Evolutionary conservation across 176 grass and related monocot genomes (phyloP), one percentile per base, ranked within the genome.

Genomic region (Aegilops bicornis): DNA sequence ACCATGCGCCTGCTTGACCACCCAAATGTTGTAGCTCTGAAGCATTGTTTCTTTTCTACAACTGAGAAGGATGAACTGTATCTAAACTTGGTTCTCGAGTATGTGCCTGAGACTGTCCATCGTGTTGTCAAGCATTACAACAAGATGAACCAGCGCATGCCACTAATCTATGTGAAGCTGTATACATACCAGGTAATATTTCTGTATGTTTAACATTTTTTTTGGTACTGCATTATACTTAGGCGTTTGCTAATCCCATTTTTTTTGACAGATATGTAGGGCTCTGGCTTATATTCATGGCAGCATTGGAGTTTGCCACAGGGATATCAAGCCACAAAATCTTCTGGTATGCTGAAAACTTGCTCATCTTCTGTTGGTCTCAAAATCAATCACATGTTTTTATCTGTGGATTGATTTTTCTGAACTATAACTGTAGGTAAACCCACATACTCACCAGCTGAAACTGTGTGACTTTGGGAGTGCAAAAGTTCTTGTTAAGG

Each of bases 131-230:
- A 92, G 77, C 88, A 91, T 86, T 92, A 95, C 86, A 95, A 90
- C 86, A 95, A 95, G 84, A 92, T 95, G 93, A 95, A 90, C 80
- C 90, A 95, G 47, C 93, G 90, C 0, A 92, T 95, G 93, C 93
- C 93, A 29, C 88, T 95, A 27, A 95, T 95, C 40, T 95, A 95
- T 70, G 90, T 92, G 48, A 95, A 95, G 71, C 90, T 95, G 17
- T 95, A 95, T 48, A 92, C 81, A 77, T 95, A 92, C 66, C 93
- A 95, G 93, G 93, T 95, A 92, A 66, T 72, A 20, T 59, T 45
- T 79, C 62, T 39, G 3, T 50, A 22, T 67, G 24, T 22, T 20
- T n/a, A n/a, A n/a, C n/a, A 16, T 64, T 7, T 71, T 64, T 14
- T 74, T 68, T 33, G 4, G 30, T 10, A 42, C 29, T 33, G 19